Conservation (phyloP, 1,284 basidiomycete genomes). For the Stygiomarasmius scandens region DNA sequence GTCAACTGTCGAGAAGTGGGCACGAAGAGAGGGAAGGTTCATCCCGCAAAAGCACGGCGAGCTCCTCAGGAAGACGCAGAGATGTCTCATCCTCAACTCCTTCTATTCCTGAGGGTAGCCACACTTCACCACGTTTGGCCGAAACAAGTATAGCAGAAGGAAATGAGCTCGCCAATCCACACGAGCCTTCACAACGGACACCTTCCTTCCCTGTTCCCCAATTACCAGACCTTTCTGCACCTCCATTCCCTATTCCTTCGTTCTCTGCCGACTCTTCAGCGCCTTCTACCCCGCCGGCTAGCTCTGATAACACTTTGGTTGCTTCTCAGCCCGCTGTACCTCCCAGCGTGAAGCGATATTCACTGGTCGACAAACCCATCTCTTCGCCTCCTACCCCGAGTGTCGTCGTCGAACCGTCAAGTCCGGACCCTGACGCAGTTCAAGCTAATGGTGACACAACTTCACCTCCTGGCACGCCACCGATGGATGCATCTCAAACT, state of each 20-base stretch:
- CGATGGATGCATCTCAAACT: constrained; percentile 44
- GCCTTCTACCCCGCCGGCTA: constrained; percentile 16
- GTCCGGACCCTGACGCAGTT: constrained; percentile 31
- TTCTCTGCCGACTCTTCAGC: neutral
- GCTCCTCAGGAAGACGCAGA: constrained; percentile 26
- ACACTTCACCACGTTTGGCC: constrained; percentile 44
- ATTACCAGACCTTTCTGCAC: neutral
- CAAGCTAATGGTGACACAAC: constrained; percentile 30
- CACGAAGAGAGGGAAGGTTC: constrained; percentile 20
- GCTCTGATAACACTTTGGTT: constrained; percentile 33
- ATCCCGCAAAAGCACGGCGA: constrained; percentile 6
- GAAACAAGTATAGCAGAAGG: constrained; percentile 26
- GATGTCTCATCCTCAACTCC: constrained; percentile 32
- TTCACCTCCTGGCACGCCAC: constrained; percentile 45
- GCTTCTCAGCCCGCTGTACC: constrained; percentile 44
- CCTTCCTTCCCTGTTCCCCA: constrained; percentile 17
- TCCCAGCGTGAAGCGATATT: constrained; percentile 71
- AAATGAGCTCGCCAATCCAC: constrained; percentile 12
- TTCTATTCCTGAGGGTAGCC: constrained; percentile 42
- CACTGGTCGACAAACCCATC: constrained; percentile 69
- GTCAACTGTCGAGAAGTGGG: constrained; percentile 42
- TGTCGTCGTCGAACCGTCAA: constrained; percentile 58
- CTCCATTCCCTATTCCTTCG: constrained; percentile 18
- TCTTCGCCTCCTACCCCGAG: constrained; percentile 39
- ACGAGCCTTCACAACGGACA: constrained; percentile 1